These are phyloP conservation scores for Serendipita sp. DNA, from an alignment of 768 basidiomycete species.

Conservation along the genomic window DNA sequence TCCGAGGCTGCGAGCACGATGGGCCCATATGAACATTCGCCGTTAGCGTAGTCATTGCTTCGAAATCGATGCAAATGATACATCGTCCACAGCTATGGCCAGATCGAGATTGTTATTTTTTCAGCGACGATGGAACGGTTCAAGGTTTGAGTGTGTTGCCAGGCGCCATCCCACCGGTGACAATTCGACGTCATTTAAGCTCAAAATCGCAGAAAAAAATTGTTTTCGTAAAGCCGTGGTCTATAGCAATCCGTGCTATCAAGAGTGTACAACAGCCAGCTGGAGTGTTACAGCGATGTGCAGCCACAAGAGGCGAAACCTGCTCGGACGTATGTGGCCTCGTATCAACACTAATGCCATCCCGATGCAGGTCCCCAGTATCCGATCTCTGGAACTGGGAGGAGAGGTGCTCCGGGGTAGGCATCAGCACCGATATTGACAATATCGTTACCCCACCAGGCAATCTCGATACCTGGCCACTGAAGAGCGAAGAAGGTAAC, in stretches of 20 bases:
- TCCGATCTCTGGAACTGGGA: not conserved
- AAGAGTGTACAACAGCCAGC: not conserved
- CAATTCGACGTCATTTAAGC: too few species aligned
- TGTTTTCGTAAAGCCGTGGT: too few species aligned
- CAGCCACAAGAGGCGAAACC: not conserved
- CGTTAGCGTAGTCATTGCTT: too few species aligned
- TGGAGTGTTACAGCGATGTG: not conserved
- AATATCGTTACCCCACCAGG: constrained; percentile 9
- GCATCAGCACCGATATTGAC: constrained; percentile 3
- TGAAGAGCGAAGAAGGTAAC: constrained; percentile 20
- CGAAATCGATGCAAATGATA: too few species aligned
- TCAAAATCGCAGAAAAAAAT: too few species aligned
- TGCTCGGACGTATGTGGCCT: not conserved
- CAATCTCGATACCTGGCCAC: not conserved
- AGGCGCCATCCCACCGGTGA: too few species aligned
- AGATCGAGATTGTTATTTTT: too few species aligned
- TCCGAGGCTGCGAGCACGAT: not conserved
- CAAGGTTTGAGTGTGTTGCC: too few species aligned
- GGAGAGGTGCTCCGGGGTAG: not conserved
- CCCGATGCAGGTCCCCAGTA: not conserved
- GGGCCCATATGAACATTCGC: not conserved
- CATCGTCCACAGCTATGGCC: too few species aligned
- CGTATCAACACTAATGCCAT: constrained; percentile 2
- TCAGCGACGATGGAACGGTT: too few species aligned
- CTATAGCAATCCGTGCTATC: not conserved